A percentile compares a stretch with the other conserved stretches of the same genome.
Conservation (phyloP, 345 rosid species). For the Moricandia arvensis region DNA sequence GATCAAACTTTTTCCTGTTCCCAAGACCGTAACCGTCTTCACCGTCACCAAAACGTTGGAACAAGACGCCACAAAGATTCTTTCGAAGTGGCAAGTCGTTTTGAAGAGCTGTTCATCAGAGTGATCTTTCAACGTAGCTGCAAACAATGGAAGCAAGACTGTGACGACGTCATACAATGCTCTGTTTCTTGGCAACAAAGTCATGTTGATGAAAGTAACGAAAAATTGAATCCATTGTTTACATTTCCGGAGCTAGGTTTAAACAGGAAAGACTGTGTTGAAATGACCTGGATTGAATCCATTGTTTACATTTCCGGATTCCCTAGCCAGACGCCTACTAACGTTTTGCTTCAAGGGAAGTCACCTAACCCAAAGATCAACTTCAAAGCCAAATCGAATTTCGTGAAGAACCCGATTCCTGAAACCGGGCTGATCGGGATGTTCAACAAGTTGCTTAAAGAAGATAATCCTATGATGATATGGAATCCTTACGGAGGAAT, state of each 20-base stretch:
- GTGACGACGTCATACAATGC: slow-evolving; percentile 37
- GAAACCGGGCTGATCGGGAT: slow-evolving; percentile 42
- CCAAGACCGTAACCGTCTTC: slow-evolving; percentile 51
- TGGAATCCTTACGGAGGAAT: slow-evolving; percentile 68
- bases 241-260: slow-evolving; percentile 63
- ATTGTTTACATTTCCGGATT: slow-evolving; percentile 48
- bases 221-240: too few relatives aligned
- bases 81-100: slow-evolving; percentile 51
- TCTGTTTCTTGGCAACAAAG: slow-evolving; percentile 43
- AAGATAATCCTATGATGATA: slow-evolving; percentile 46
- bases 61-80: slow-evolving; percentile 38
- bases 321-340: slow-evolving; percentile 35
- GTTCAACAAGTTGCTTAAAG: slow-evolving; percentile 43
- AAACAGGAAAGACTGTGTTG: slow-evolving; percentile 38
- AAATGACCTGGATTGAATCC: slow-evolving; percentile 60
- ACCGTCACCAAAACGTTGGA: slow-evolving; percentile 43
- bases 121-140: slow-evolving; percentile 38
- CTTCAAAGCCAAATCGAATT: slow-evolving; percentile 63
- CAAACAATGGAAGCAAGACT: slow-evolving; percentile 30
- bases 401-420: slow-evolving; percentile 38
- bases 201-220: slow-evolving; percentile 42
- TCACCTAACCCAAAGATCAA: slow-evolving; percentile 39
- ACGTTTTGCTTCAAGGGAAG: slow-evolving; percentile 47
- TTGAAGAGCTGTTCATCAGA: slow-evolving; percentile 51
- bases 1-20: slow-evolving; percentile 59